Conservation (phyloP, 179 eudicot species). For the Beta lomatogona region DNA sequence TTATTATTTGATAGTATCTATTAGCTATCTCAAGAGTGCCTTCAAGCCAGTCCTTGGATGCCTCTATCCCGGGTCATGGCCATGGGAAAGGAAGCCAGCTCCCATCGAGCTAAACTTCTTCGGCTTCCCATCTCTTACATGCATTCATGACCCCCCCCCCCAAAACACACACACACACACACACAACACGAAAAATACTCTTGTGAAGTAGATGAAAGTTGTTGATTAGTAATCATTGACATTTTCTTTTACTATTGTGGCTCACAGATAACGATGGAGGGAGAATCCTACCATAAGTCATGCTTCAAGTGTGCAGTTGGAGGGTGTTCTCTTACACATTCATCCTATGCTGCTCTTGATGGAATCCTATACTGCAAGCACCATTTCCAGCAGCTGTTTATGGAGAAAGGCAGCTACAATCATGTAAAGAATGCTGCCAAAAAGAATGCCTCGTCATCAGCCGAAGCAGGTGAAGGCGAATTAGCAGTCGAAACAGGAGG, state of each 20-base stretch:
- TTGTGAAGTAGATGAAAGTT: background rate
- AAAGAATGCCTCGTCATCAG: constrained; percentile 18
- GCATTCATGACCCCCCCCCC: too few relatives aligned
- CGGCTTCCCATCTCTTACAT: too few relatives aligned
- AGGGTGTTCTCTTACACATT: constrained; percentile 84
- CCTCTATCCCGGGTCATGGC: too few relatives aligned
- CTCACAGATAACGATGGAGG: constrained; percentile 85
- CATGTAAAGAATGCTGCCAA: constrained; percentile 75
- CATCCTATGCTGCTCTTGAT: constrained; percentile 83
- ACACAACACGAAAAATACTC: too few relatives aligned
- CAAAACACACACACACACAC: too few relatives aligned
- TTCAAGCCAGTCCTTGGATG: too few relatives aligned
- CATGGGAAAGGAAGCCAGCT: too few relatives aligned
- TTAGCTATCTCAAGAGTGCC: background rate
- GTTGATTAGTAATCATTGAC: background rate
- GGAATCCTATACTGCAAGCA: constrained; percentile 85
- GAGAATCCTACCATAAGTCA: constrained; percentile 81
- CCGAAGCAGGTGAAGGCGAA: constrained; percentile 14
- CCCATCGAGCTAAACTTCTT: too few relatives aligned
- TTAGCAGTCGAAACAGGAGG: background rate
- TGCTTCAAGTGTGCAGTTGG: constrained; percentile 93
- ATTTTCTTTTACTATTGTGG: background rate
- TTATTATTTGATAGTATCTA: background rate
- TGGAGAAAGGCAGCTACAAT: constrained; percentile 83
- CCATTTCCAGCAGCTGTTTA: constrained; percentile 81